Percentiles rank a stretch among this genome's conserved stretches.
Conservation (phyloP, 1,284 basidiomycete genomes). For the Ganoderma sinense region DNA sequence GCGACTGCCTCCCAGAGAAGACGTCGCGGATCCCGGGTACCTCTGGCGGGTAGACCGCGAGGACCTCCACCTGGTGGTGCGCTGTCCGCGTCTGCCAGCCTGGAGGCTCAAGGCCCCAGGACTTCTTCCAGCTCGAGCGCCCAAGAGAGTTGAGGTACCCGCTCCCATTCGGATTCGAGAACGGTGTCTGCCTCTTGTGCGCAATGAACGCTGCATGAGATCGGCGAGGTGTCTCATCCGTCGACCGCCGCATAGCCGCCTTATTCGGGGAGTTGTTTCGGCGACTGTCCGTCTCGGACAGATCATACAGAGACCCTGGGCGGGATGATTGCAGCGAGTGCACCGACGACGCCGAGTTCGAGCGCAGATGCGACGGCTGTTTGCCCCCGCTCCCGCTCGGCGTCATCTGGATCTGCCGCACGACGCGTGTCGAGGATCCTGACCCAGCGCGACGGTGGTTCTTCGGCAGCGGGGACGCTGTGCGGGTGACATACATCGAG, state of each 20-base stretch:
- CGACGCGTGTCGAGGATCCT: conserved; percentile 79
- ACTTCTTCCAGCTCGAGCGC: conserved; percentile 86
- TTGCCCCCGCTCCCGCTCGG: conserved; percentile 36
- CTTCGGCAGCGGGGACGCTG: conserved; percentile 72
- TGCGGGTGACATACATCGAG: conserved; percentile 62
- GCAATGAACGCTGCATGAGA: conserved; percentile 66
- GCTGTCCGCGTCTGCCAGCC: conserved; percentile 80
- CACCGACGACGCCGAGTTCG: conserved; percentile 76
- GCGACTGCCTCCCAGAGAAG: conserved; percentile 69
- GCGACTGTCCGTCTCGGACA: conserved; percentile 67
- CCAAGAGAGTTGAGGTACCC: conserved; percentile 55
- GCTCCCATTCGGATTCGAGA: conserved; percentile 59
- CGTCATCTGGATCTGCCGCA: conserved; percentile 63
- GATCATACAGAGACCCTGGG: conserved; percentile 78
- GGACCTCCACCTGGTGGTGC: conserved; percentile 75
- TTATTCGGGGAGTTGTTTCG: conserved; percentile 63
- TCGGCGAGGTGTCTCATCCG: conserved; percentile 60
- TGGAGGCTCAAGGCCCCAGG: conserved; percentile 85
- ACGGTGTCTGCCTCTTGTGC: conserved; percentile 75
- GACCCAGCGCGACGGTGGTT: conserved; percentile 78
- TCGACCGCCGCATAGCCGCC: conserved; percentile 47
- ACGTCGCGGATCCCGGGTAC: conserved; percentile 71
- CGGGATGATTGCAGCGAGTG: conserved; percentile 77
- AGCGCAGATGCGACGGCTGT: conserved; percentile 60
- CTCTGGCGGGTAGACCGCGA: conserved; percentile 67